A percentile compares a stretch with the other conserved stretches of the same genome.
Evolutionary conservation across 257 asterid genomes (phyloP).

Genomic region (Solanum piurae): DNA sequence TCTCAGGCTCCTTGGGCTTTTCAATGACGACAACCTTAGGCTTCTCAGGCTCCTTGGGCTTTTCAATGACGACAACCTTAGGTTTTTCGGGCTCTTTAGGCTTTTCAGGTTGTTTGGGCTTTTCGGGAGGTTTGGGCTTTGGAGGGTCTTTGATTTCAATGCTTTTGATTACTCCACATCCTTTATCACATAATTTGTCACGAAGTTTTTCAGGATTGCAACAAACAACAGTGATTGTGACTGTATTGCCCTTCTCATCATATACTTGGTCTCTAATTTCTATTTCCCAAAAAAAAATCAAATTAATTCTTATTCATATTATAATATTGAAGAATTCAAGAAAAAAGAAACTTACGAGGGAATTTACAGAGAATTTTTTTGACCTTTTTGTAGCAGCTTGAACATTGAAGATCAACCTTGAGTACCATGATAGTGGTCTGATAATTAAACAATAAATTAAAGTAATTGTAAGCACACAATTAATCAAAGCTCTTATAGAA

Average conservation of each 20-base stretch:
- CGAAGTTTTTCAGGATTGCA: constrained; percentile 72
- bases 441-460: neutral
- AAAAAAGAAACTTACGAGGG: constrained; percentile 48
- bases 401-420: constrained; percentile 71
- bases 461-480: neutral
- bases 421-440: constrained; percentile 59
- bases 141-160: constrained; percentile 41
- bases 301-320: neutral
- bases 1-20: constrained; percentile 11
- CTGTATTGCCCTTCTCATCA: constrained; percentile 54
- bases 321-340: no score
- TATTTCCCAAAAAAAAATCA: constrained; percentile 16
- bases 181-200: constrained; percentile 50
- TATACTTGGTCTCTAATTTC: constrained; percentile 66
- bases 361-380: constrained; percentile 62
- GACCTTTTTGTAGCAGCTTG: constrained; percentile 74
- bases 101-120: constrained; percentile 21
- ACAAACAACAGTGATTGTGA: constrained; percentile 53
- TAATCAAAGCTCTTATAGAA: neutral
- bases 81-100: constrained; percentile 7
- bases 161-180: constrained; percentile 42
- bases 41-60: neutral
- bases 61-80: neutral
- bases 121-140: constrained; percentile 4
- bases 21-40: no score